phyloP scores from a whole-genome alignment of 305 asterid species.

The Fraxinus paxiana region DNA sequence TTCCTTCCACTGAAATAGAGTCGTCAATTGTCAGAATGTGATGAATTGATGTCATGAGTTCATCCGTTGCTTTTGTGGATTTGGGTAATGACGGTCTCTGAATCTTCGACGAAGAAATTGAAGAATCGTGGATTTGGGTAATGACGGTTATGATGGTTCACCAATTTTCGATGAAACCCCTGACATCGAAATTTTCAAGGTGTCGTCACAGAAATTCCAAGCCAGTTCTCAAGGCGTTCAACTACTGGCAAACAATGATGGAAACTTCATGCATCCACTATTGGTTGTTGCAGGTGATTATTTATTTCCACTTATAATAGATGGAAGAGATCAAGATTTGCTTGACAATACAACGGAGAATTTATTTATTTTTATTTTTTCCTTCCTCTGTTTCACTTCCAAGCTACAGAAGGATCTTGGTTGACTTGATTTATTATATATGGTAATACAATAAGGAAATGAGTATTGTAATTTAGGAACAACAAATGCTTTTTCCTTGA shows the following conservation, averaged over 20 bases:
- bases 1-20: too few species aligned
- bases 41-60: background rate
- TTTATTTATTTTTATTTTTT: too few species aligned
- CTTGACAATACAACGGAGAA: background rate
- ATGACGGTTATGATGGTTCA: background rate
- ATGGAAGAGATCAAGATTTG: background rate
- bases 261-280: background rate
- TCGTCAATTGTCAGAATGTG: background rate
- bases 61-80: slow-evolving; percentile 9
- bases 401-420: background rate
- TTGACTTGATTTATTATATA: background rate
- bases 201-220: background rate
- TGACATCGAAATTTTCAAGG: too few species aligned
- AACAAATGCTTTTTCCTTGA: background rate
- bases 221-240: background rate
- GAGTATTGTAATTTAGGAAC: background rate
- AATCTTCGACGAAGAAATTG: background rate
- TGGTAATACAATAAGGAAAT: background rate
- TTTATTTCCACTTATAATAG: background rate
- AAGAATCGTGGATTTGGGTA: background rate
- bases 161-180: background rate
- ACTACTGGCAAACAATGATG: background rate
- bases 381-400: background rate
- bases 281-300: background rate
- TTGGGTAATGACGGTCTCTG: background rate